phyloP scores from a whole-genome alignment of 805 yeast species.

The Cyberlindnera misumaiensis region DNA sequence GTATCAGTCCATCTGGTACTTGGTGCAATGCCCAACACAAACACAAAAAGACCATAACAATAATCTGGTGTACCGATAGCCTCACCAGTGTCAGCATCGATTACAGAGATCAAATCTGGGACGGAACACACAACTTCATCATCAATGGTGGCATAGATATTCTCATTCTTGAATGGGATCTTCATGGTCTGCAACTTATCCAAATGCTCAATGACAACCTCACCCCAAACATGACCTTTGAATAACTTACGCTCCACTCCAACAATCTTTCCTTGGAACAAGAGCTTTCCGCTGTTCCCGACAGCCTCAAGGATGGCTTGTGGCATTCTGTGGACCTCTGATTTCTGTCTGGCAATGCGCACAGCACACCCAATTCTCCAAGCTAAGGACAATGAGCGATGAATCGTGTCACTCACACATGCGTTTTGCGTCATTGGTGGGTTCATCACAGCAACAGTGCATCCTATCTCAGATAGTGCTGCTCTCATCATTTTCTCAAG shows the following conservation, averaged over 20 bases:
- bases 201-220: constrained; percentile 29
- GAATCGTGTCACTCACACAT: constrained; percentile 28
- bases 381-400: constrained; percentile 31
- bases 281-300: constrained; percentile 28
- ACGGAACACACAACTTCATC: constrained; percentile 32
- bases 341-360: constrained; percentile 29
- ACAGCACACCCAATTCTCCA: constrained; percentile 45
- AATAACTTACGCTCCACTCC: constrained; percentile 34
- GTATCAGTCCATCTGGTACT: constrained; percentile 31
- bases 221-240: constrained; percentile 41
- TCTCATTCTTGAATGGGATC: constrained; percentile 44
- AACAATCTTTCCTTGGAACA: constrained; percentile 37
- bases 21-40: constrained; percentile 36
- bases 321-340: constrained; percentile 30
- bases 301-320: constrained; percentile 31
- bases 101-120: constrained; percentile 40
- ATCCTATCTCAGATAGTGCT: constrained; percentile 35
- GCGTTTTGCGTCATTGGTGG: constrained; percentile 26
- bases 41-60: constrained; percentile 37
- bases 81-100: constrained; percentile 37
- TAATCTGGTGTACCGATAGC: constrained; percentile 45
- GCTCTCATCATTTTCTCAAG: constrained; percentile 35
- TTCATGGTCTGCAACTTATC: constrained; percentile 14
- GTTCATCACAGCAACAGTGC: constrained; percentile 32
- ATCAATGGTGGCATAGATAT: constrained; percentile 29